Evolutionary conservation across 192 early-diverging fungal species (phyloP).

Genomic region (Coemansia sp.): DNA sequence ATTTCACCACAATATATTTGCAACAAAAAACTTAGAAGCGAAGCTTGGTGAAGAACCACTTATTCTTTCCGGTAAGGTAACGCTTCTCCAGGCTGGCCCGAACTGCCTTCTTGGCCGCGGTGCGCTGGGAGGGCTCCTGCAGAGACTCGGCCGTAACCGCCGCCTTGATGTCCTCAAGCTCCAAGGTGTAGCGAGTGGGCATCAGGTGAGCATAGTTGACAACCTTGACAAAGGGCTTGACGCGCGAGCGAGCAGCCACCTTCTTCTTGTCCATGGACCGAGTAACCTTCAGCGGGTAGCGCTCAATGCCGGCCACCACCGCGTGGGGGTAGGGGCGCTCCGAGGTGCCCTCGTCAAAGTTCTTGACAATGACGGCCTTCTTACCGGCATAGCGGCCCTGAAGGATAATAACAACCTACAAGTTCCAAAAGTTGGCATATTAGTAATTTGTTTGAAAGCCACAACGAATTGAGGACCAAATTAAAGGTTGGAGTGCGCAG

Average conservation of each 20-base stretch:
- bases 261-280: slow-evolving; percentile 92
- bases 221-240: slow-evolving; percentile 99
- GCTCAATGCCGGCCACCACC: slow-evolving; percentile 96
- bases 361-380: slow-evolving; percentile 99
- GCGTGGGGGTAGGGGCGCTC: slow-evolving; percentile 97
- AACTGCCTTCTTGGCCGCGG: slow-evolving; percentile 88
- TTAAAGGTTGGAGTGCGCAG: too few relatives aligned
- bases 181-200: slow-evolving; percentile 98
- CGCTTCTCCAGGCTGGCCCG: slow-evolving; percentile 97
- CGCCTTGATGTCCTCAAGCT: slow-evolving; percentile 91
- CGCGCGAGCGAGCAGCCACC: slow-evolving; percentile 93
- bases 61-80: slow-evolving; percentile 98
- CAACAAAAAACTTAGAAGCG: slow-evolving; percentile 68
- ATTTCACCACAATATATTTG: slow-evolving; percentile 2
- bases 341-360: slow-evolving; percentile 94
- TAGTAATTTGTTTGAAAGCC: too few relatives aligned
- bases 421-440: not conserved
- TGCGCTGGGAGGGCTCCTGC: slow-evolving; percentile 92
- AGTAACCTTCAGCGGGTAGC: slow-evolving; percentile 97
- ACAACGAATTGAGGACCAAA: too few relatives aligned
- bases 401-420: slow-evolving; percentile 94
- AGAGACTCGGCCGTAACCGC: slow-evolving; percentile 83
- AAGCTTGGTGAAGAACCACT: slow-evolving; percentile 99
- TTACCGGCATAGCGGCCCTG: slow-evolving; percentile 98
- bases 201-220: slow-evolving; percentile 99